These are phyloP conservation scores for Pulveroboletus sp. DNA, from an alignment of 768 basidiomycete species.

Conservation along the genomic window DNA sequence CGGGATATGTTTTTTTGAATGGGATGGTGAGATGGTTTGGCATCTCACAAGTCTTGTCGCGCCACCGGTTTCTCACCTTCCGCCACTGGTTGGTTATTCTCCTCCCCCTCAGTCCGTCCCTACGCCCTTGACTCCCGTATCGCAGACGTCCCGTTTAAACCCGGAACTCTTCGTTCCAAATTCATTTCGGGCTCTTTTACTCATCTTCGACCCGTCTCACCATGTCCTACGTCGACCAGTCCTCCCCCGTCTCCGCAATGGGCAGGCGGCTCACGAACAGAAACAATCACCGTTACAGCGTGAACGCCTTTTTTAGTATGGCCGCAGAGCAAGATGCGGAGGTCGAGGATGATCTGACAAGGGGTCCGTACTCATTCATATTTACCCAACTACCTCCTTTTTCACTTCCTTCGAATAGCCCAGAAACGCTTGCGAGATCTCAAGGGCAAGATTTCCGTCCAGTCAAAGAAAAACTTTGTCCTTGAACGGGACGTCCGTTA, in stretches of 20 bases:
- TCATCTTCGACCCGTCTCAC: neutral
- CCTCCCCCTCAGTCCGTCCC: neutral
- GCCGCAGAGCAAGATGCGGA: slow-evolving; percentile 98
- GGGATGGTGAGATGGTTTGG: slow-evolving; percentile 74
- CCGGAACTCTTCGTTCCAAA: slow-evolving; percentile 9
- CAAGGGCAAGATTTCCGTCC: slow-evolving; percentile 94
- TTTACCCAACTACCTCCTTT: neutral
- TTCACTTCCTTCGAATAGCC: slow-evolving; percentile 43
- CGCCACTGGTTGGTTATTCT: slow-evolving; percentile 1
- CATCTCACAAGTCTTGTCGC: slow-evolving; percentile 42
- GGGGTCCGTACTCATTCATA: slow-evolving; percentile 52
- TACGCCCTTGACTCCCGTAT: neutral
- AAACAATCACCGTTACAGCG: slow-evolving; percentile 94
- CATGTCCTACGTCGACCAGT: slow-evolving; percentile 61
- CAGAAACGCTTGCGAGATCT: slow-evolving; percentile 96
- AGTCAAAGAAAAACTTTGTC: slow-evolving; percentile 99
- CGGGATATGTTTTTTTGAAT: slow-evolving; percentile 61
- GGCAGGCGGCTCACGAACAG: slow-evolving; percentile 79
- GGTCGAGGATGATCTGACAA: slow-evolving; percentile 92
- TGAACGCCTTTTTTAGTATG: slow-evolving; percentile 94
- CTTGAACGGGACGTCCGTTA: slow-evolving; percentile 98
- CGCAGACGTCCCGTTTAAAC: neutral
- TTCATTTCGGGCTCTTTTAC: neutral
- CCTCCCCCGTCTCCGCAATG: slow-evolving; percentile 56
- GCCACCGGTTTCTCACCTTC: slow-evolving; percentile 9